phyloP scores from a whole-genome alignment of 2,329 filamentous ascomycete species.

The Zymoseptoria brevis region DNA sequence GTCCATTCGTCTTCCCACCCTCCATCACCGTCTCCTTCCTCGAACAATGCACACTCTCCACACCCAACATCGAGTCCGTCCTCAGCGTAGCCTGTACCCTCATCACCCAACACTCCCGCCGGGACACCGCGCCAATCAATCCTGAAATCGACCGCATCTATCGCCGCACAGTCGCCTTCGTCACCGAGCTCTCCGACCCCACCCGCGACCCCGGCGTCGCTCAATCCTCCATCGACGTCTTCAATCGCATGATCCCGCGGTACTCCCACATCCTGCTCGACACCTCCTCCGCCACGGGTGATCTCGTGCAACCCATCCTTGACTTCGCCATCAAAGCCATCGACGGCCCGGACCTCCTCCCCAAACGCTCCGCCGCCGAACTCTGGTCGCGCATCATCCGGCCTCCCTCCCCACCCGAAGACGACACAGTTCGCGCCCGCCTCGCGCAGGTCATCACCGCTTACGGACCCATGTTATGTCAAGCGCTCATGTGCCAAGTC shows the following conservation, averaged over 20 bases:
- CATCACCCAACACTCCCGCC: slow-evolving; percentile 37
- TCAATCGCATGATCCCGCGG: slow-evolving; percentile 55
- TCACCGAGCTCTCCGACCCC: slow-evolving; percentile 55
- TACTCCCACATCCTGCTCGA: slow-evolving; percentile 56
- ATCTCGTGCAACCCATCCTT: slow-evolving; percentile 45
- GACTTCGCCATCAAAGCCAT: slow-evolving; percentile 64
- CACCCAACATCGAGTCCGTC: slow-evolving; percentile 59
- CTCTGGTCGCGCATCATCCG: slow-evolving; percentile 59
- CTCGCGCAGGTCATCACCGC: slow-evolving; percentile 42
- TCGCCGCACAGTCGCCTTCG: slow-evolving; percentile 54
- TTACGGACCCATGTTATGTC: slow-evolving; percentile 54
- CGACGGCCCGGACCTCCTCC: slow-evolving; percentile 62
- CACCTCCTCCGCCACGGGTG: slow-evolving; percentile 51
- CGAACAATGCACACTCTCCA: slow-evolving; percentile 47
- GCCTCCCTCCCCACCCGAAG: slow-evolving; percentile 30
- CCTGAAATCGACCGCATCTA: slow-evolving; percentile 47
- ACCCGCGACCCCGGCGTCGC: slow-evolving; percentile 63
- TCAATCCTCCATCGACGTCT: slow-evolving; percentile 65
- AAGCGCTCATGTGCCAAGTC: slow-evolving; percentile 56
- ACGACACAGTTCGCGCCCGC: slow-evolving; percentile 13
- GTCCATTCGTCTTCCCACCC: slow-evolving; percentile 68
- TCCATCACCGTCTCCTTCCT: slow-evolving; percentile 57
- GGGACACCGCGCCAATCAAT: slow-evolving; percentile 36
- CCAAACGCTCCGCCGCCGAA: slow-evolving; percentile 64
- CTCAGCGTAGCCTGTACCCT: slow-evolving; percentile 66